Evolutionary conservation across 495 filamentous ascomycete species (phyloP), one percentile per base, ranked within the genome.

Genomic region (Penicillium ochrochloron): DNA sequence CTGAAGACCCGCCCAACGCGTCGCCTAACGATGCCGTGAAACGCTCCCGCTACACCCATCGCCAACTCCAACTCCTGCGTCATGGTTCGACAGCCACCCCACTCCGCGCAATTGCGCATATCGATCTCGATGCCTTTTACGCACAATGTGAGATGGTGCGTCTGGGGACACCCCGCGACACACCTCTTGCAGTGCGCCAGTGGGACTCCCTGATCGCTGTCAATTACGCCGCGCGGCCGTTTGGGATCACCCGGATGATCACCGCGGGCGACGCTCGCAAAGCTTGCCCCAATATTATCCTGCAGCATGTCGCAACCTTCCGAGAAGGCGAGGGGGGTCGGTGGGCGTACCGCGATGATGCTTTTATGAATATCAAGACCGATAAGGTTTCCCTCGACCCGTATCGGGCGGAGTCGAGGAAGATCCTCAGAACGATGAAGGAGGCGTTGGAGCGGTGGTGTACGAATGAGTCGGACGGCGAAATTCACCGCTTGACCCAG

Each of bases 91-190:
- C 88, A 0, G 85, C 86, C 5, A 92, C 88, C 55, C 95, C 93
- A 17, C 83, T 99, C 17, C 88, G 95, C 55, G 90, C 94, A 14
- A 88, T 97, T 55, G 92, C 93, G 21, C 95, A 97, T 71, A 85
- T 98, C 62, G 95, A 99, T 74, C 87, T 99, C 65, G 95, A 99
- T 84, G 95, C 94, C 53, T 98, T 98, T 77, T 99, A 99, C 69
- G 95, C 96, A 5, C 95, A 99, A 84, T 97, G 90, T 67, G 95
- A 98, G 75, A 93, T 92, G 84, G 88, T 96, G 4, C 89, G 96
- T 9, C 82, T 97, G 39, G 88, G 86, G 12, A 82, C 91, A 12
- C 78, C 89, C 41, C 87, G 90, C 61, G 85, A 91, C 41, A 84
- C 86, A 55, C 95, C 95, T 7, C 84, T 99, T 35, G 95, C 95